Evolutionary conservation across 1,284 basidiomycete species (phyloP).

Genomic region (Farysia itapuensis): DNA sequence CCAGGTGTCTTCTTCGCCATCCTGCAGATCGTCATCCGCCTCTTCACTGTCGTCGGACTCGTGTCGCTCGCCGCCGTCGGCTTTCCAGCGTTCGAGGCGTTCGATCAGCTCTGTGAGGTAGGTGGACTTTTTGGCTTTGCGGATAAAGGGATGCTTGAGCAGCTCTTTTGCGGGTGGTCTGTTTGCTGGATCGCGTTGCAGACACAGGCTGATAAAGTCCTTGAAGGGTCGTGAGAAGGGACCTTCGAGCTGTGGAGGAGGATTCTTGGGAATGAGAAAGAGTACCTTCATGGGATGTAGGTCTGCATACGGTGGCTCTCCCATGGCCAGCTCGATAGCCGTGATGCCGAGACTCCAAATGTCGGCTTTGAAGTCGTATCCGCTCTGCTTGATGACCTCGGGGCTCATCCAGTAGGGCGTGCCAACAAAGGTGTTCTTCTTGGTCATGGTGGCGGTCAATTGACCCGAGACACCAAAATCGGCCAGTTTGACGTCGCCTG

Average conservation of each 20-base stretch:
- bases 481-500: slow-evolving; percentile 95
- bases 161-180: slow-evolving; percentile 91
- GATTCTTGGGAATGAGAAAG: slow-evolving; percentile 96
- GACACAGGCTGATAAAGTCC: slow-evolving; percentile 88
- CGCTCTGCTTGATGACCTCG: slow-evolving; percentile 98
- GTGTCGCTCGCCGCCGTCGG: slow-evolving; percentile 65
- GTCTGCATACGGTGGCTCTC: slow-evolving; percentile 95
- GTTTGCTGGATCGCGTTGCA: slow-evolving; percentile 91
- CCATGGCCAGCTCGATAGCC: slow-evolving; percentile 93
- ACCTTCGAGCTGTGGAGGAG: slow-evolving; percentile 82
- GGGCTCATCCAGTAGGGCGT: slow-evolving; percentile 82
- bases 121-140: slow-evolving; percentile 87
- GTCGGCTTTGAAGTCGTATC: slow-evolving; percentile 97
- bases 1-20: slow-evolving; percentile 48
- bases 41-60: slow-evolving; percentile 43
- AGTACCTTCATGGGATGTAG: slow-evolving; percentile 99
- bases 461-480: slow-evolving; percentile 99
- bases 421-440: slow-evolving; percentile 93
- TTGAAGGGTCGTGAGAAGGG: slow-evolving; percentile 88
- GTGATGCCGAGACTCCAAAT: slow-evolving; percentile 76
- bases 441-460: slow-evolving; percentile 85
- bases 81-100: slow-evolving; percentile 84
- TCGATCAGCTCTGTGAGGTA: slow-evolving; percentile 95
- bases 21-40: slow-evolving; percentile 40
- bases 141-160: slow-evolving; percentile 92